phyloP scores from a whole-genome alignment of 202 grass and related monocot species.

The Elaeis oleifera region DNA sequence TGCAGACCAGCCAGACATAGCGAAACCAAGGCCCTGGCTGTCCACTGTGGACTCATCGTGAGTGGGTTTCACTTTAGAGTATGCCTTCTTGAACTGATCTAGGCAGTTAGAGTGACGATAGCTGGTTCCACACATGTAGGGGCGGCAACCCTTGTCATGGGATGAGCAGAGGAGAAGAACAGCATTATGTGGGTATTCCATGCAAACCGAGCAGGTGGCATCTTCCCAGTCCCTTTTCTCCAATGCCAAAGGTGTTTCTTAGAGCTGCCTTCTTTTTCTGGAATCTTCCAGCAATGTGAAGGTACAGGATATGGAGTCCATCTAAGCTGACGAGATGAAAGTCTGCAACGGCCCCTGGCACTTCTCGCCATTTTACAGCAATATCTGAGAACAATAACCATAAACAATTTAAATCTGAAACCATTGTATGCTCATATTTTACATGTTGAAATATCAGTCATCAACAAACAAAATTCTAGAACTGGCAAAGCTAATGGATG shows the following conservation, averaged over 20 bases:
- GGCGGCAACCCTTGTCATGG: slow-evolving; percentile 50
- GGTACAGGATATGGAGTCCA: no score
- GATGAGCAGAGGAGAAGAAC: slow-evolving; percentile 61
- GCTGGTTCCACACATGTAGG: slow-evolving; percentile 54
- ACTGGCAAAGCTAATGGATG: no score
- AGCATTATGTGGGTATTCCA: slow-evolving; percentile 54
- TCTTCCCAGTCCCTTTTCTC: slow-evolving; percentile 49
- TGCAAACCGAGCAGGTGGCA: slow-evolving; percentile 49
- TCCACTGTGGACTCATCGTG: not conserved
- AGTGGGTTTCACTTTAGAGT: slow-evolving; percentile 7
- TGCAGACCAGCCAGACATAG: not conserved
- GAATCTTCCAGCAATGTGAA: not conserved
- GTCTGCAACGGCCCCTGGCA: no score
- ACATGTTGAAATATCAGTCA: no score
- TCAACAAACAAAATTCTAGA: no score
- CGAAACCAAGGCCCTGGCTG: not conserved
- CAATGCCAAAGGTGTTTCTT: slow-evolving; percentile 8
- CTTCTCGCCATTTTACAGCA: no score
- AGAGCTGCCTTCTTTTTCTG: slow-evolving; percentile 24
- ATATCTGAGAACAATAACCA: no score
- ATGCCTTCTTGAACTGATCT: slow-evolving; percentile 38
- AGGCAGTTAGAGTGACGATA: slow-evolving; percentile 59
- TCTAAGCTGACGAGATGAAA: no score
- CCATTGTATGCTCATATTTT: no score
- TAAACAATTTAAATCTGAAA: no score